phyloP scores from a whole-genome alignment of 1,284 basidiomycete species.

The Microbotryum violaceum region DNA sequence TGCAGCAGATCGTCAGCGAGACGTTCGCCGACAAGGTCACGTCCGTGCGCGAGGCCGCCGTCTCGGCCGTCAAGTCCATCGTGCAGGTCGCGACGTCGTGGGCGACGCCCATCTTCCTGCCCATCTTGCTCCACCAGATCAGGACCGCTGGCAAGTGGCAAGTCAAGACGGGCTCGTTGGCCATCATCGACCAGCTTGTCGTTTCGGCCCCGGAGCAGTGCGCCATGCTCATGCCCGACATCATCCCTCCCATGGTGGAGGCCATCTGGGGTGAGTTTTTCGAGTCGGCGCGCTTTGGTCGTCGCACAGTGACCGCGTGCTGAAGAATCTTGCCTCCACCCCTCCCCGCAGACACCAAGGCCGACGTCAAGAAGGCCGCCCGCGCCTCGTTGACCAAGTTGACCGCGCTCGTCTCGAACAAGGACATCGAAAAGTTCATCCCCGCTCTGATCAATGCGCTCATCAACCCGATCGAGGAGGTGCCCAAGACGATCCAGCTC shows the following conservation, averaged over 20 bases:
- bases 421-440: constrained; percentile 75
- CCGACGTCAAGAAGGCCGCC: constrained; percentile 98
- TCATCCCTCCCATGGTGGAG: constrained; percentile 89
- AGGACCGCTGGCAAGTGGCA: constrained; percentile 99
- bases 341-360: constrained; percentile 72
- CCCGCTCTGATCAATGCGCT: constrained; percentile 58
- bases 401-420: constrained; percentile 92
- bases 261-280: constrained; percentile 64
- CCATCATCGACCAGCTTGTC: constrained; percentile 84
- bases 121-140: constrained; percentile 86
- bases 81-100: constrained; percentile 82
- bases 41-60: constrained; percentile 70
- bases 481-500: constrained; percentile 88
- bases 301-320: neutral
- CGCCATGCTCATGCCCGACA: constrained; percentile 86
- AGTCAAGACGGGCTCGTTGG: constrained; percentile 84
- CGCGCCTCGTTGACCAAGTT: constrained; percentile 90
- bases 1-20: constrained; percentile 82
- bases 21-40: constrained; percentile 88
- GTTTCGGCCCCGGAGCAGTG: constrained; percentile 73
- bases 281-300: neutral
- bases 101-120: constrained; percentile 77
- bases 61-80: constrained; percentile 74
- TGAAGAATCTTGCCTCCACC: too few relatives aligned
- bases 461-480: constrained; percentile 99